Percentiles rank a stretch among this genome's conserved stretches.
These are phyloP conservation scores for Tylopilus vinaceipallidus DNA, from an alignment of 768 basidiomycete species.

Conservation along the genomic window DNA sequence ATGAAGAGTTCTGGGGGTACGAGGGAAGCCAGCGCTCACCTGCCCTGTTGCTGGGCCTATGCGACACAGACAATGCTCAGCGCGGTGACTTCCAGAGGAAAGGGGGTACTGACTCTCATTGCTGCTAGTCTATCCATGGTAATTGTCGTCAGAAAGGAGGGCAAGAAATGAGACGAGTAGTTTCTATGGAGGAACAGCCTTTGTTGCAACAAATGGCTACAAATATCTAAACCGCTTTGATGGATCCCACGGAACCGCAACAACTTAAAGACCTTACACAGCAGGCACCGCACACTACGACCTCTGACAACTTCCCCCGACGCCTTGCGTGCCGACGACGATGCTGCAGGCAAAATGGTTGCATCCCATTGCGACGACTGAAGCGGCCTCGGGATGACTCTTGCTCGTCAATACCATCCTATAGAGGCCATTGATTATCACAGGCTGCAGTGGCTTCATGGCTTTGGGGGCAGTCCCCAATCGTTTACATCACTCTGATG, in stretches of 20 bases:
- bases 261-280: too few species aligned
- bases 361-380: too few species aligned
- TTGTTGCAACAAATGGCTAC: constrained; percentile 13
- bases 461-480: too few species aligned
- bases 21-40: constrained; percentile 34
- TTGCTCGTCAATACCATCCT: too few species aligned
- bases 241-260: neutral
- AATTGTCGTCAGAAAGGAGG: constrained; percentile 53
- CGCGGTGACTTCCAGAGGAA: neutral
- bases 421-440: too few species aligned
- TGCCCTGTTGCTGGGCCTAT: constrained; percentile 70
- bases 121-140: constrained; percentile 85
- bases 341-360: too few species aligned
- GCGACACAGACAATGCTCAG: constrained; percentile 4
- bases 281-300: too few species aligned
- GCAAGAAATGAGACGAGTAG: constrained; percentile 4
- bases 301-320: too few species aligned
- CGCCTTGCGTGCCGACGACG: too few species aligned
- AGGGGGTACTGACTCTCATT: constrained; percentile 58
- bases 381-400: too few species aligned
- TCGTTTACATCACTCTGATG: too few species aligned
- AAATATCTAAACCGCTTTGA: constrained; percentile 16
- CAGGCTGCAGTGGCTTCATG: too few species aligned
- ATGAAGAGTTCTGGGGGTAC: neutral
- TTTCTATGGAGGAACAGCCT: neutral